Conservation (phyloP, 2,329 filamentous ascomycete species). For the Lomentospora prolificans region DNA sequence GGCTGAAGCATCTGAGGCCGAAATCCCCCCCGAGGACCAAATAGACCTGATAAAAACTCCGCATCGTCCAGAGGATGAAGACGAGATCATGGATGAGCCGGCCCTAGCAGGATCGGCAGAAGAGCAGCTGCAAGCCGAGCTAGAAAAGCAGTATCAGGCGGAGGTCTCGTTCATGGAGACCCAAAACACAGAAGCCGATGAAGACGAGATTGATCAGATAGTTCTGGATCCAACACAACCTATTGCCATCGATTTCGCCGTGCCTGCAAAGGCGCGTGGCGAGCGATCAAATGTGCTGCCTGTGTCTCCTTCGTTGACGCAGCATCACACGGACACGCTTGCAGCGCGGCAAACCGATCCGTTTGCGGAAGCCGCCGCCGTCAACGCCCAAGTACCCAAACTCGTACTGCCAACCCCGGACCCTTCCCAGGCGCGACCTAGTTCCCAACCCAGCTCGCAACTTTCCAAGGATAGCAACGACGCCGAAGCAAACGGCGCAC, state of each 20-base stretch:
- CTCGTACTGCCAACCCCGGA: background rate
- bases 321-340: background rate
- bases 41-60: conserved; percentile 5
- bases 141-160: conserved; percentile 6
- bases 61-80: background rate
- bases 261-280: background rate
- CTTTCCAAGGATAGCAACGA: background rate
- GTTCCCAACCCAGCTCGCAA: background rate
- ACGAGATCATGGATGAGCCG: background rate
- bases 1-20: background rate
- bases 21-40: conserved; percentile 1
- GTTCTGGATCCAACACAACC: background rate
- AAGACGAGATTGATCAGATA: background rate
- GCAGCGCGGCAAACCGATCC: background rate
- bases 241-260: background rate
- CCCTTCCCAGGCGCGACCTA: background rate
- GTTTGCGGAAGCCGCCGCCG: background rate
- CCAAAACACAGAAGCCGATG: conserved; percentile 2
- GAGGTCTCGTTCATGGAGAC: background rate
- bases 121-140: conserved; percentile 4
- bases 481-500: background rate
- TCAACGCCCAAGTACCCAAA: background rate
- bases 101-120: background rate
- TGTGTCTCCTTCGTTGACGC: background rate
- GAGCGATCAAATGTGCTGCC: background rate